Conservation (phyloP, 2,329 filamentous ascomycete species). For the Aspergillus quadrilineatus region DNA sequence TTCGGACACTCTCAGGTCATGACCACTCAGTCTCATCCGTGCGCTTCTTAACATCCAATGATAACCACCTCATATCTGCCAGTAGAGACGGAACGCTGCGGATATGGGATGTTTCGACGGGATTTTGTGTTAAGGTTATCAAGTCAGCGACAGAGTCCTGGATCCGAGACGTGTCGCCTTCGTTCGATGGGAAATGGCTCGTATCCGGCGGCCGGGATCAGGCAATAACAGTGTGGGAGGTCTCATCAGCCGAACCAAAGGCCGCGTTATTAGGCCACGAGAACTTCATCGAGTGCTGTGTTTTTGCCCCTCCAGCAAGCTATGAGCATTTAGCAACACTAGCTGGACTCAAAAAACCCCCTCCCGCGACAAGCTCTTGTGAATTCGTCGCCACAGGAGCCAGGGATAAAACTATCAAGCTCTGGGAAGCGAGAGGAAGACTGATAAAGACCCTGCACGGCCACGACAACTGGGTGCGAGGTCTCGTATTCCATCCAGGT, state of each 20-base stretch:
- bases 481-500: slow-evolving; percentile 82
- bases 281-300: slow-evolving; percentile 80
- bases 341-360: slow-evolving; percentile 80
- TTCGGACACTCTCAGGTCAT: slow-evolving; percentile 82
- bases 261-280: slow-evolving; percentile 82
- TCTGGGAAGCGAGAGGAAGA: slow-evolving; percentile 85
- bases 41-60: slow-evolving; percentile 74
- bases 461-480: slow-evolving; percentile 93
- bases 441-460: slow-evolving; percentile 80
- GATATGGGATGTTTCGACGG: slow-evolving; percentile 89
- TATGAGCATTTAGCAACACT: slow-evolving; percentile 76
- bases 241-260: slow-evolving; percentile 71
- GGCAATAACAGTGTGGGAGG: slow-evolving; percentile 81
- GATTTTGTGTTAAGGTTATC: slow-evolving; percentile 84
- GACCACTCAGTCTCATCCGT: slow-evolving; percentile 88
- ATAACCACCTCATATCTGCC: slow-evolving; percentile 80
- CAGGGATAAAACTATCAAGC: slow-evolving; percentile 83
- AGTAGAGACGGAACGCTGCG: slow-evolving; percentile 79
- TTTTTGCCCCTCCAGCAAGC: slow-evolving; percentile 74
- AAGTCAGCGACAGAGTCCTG: slow-evolving; percentile 65
- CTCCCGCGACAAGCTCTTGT: slow-evolving; percentile 63
- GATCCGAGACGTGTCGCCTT: slow-evolving; percentile 82
- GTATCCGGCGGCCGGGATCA: slow-evolving; percentile 79
- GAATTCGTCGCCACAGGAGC: slow-evolving; percentile 90
- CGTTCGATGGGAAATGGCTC: slow-evolving; percentile 76